Base-by-base conservation (phyloP, 2,329 filamentous ascomycete species). In the Cercospora sp. region DNA sequence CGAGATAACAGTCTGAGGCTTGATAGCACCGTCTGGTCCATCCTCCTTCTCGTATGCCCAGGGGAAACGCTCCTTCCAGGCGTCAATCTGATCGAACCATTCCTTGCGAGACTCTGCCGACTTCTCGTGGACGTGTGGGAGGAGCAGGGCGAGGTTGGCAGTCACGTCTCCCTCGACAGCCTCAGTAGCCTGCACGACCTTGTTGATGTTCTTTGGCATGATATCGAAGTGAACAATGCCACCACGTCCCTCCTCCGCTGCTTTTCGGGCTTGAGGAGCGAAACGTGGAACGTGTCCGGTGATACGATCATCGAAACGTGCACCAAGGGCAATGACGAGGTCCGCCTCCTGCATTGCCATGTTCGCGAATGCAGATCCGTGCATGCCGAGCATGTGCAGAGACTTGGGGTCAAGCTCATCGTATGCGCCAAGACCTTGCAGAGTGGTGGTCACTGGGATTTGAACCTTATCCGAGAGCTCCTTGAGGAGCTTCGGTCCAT, bases 141-240 rank as follows among this genome's bases (percentile, higher is more conserved):
- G 76, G 62, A 98, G 89, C 31, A 87, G 82, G 62, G 85, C 85
- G 36, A 98, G 84, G 80, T 97, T 98, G 18, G 89, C 83, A 2
- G 90, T 89, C 31, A 97, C 92, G 77, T 98, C 94, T 68, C 95
- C 95, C 82, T 97, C 94, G 18, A 98, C 90, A 57, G 95, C 94
- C 82, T 97, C 93, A 51, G 92, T 97, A 7, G 94, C 94, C 82
- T 98, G 93, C 13, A 99, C 91, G 51, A 98, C 94, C 87, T 98
- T 99, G 89, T 98, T 98, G 84, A 98, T 98, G 85, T 99, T 98
- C 89, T 99, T 99, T 75, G 95, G 94, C 90, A 98, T 91, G 76
- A 99, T 94, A 79, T 98, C 94, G 77, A 98, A 98, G 81, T 99
- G 94, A 16, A 98, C 88, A 75, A 99, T 98, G 77, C 95, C 95